A percentile compares a stretch with the other conserved stretches of the same genome.
phyloP scores from a whole-genome alignment of 306 rosid species.

The Castanospermum australe region DNA sequence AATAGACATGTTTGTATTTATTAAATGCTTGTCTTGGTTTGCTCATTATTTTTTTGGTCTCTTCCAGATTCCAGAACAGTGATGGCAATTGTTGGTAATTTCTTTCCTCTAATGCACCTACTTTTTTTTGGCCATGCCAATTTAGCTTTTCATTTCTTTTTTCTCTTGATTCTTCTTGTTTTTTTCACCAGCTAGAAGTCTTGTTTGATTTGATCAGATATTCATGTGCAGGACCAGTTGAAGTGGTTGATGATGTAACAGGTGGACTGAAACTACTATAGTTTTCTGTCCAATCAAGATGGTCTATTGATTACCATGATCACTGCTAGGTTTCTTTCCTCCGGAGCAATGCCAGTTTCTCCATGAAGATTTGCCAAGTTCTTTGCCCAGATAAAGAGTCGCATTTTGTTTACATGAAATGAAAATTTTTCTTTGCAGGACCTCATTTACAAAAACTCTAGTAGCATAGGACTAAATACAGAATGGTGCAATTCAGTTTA shows the following conservation, averaged over 20 bases:
- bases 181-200: neutral
- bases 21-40: conserved; percentile 3
- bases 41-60: neutral
- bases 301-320: conserved; percentile 7
- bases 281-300: no score
- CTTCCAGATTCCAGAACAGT: conserved; percentile 92
- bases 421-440: conserved; percentile 11
- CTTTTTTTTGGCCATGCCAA: neutral
- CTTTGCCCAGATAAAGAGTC: conserved; percentile 4
- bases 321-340: neutral
- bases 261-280: conserved; percentile 89
- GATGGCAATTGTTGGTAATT: conserved; percentile 96
- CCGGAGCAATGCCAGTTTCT: conserved; percentile 25
- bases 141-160: conserved; percentile 16
- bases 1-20: neutral
- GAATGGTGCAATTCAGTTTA: no score
- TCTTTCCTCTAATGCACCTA: conserved; percentile 15
- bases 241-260: conserved; percentile 92
- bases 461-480: no score
- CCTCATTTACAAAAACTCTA: neutral
- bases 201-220: neutral
- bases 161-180: no score
- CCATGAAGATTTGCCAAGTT: no score
- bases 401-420: conserved; percentile 29
- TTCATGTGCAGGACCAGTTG: conserved; percentile 78